Evolutionary conservation across 139 green algal genomes (phyloP), one percentile per base, ranked within the genome.

Genomic region (Microglena sp.): DNA sequence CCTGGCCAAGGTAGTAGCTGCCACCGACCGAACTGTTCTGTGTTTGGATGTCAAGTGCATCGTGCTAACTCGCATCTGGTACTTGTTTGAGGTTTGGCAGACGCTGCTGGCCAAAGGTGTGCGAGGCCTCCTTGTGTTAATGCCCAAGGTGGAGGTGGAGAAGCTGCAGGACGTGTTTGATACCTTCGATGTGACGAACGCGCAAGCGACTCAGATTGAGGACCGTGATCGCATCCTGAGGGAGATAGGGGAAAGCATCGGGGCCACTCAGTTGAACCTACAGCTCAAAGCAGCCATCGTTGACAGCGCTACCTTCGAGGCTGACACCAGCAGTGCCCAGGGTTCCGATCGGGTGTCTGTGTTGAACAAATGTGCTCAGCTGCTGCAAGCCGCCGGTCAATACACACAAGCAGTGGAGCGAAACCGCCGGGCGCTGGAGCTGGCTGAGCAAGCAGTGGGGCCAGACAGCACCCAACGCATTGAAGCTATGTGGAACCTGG

Each of bases 71-170:
- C 26, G 54, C 26, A 60, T 60, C 4, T 60, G 54, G 54, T 60
- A 28, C 54, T 34, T 60, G 54, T 60, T 36, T 34, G 54, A 57
- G 46, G 46, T 57, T 8, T 57, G 46, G 46, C 46, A 27, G 46
- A 57, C 46, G 46, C 29, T 57, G 5, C 46, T 57, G 46, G 6
- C 46, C 6, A 57, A 57, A 27, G 46, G 46, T n/a, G 46, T 57
- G 15, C 11, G 22, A 5, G 46, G 46, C 46, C 46, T 57, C 22
- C 46, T 7, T 5, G 46, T 57, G 46, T 18, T 57, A 5, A 57
- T n/a, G 5, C 8, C 46, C 46, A 28, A 21, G 27, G 46, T 57
- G 6, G 46, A 57, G 22, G 46, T 27, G 6, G 11, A 8, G 15
- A 2, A 29, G 21, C 56, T 62, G 30, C 21, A 24, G 8, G 21